Base-by-base conservation (phyloP, 495 filamentous ascomycete species). In the Penicillium malachiteum region DNA sequence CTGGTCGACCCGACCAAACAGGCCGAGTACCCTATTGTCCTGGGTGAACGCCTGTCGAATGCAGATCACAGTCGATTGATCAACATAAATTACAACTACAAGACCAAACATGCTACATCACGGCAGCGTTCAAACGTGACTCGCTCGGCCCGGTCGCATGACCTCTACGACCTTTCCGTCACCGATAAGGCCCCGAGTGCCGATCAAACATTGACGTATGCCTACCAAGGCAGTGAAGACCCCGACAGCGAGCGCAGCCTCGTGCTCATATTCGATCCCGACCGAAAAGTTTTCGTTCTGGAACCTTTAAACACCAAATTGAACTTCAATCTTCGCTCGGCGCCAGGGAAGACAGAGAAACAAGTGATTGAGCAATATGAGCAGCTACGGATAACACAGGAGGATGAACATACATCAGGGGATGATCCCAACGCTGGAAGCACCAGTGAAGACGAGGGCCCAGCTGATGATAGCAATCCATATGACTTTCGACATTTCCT, bases 401-500 rank as follows among this genome's bases (percentile, higher is more conserved):
- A 72, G 42, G 73, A 78, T 37, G 70, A 74, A 31, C 68, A 71
- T 12, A 57, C 64, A 11, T 75, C 69, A 7, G 63, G 71, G 1
- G 73, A 75, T 42, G 76, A 81, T 51, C 73, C 67, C 37, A 68
- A 68, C 1, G 66, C 72, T 30, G 74, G 68, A 30, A 69, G 67
- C 43, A 62, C 60, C 34, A 72, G 68, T 34, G 74, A 73, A 14
- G 76, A 76, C 18, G 75, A 77, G 48, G 74, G 73, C 9, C 70
- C 68, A 21, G 72, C 81, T 1, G 81, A 83, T 50, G 71, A 76
- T 0, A 67, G 71, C 55, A 85, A 85, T 49, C 82, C 82, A 13
- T 85, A 79, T 52, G 81, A 85, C 62, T 84, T 74, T 59, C 78
- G 82, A 9, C 82, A 85, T 60, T 85, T 84, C 58, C 76, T 84